Percentiles rank a stretch among this genome's conserved stretches.
These are phyloP conservation scores for Penicillium arizonense DNA, from an alignment of 495 filamentous ascomycete genomes.

Conservation along the genomic window DNA sequence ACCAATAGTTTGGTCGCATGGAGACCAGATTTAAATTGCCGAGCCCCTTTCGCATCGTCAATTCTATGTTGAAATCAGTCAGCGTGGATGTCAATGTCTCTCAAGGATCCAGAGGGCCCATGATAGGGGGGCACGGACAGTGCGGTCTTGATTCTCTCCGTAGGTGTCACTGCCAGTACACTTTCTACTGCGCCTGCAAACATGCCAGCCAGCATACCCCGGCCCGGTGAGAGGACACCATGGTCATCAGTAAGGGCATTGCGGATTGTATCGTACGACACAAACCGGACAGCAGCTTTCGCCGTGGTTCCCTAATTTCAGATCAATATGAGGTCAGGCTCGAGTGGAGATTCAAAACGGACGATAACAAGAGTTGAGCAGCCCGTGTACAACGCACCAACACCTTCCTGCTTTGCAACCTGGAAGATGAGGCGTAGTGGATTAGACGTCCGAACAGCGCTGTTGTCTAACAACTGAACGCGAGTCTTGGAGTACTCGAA, in stretches of 20 bases:
- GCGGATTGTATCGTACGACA: conserved; percentile 65
- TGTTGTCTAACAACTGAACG: conserved; percentile 53
- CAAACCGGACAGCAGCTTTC: conserved; percentile 66
- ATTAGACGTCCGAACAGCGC: conserved; percentile 43
- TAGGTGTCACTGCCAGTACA: conserved; percentile 61
- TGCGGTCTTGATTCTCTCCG: conserved; percentile 67
- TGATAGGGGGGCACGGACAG: conserved; percentile 26
- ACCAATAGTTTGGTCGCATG: conserved; percentile 52
- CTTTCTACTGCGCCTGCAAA: conserved; percentile 57
- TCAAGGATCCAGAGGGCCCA: neutral
- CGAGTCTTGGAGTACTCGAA: conserved; percentile 69
- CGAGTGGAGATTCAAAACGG: neutral
- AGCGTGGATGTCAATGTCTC: neutral
- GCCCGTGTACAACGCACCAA: conserved; percentile 60
- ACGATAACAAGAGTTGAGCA: conserved; percentile 58
- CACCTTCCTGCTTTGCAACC: conserved; percentile 53
- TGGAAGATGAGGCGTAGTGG: conserved; percentile 52
- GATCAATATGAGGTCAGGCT: neutral
- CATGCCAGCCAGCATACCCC: conserved; percentile 63
- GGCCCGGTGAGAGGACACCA: conserved; percentile 50
- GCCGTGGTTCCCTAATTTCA: conserved; percentile 47
- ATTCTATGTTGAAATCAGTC: conserved; percentile 36
- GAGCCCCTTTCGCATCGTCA: conserved; percentile 57
- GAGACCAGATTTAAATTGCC: conserved; percentile 47
- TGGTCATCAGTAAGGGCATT: conserved; percentile 57